Conservation (phyloP, 2,329 filamentous ascomycete genomes). For the Fusarium decemcellulare region DNA sequence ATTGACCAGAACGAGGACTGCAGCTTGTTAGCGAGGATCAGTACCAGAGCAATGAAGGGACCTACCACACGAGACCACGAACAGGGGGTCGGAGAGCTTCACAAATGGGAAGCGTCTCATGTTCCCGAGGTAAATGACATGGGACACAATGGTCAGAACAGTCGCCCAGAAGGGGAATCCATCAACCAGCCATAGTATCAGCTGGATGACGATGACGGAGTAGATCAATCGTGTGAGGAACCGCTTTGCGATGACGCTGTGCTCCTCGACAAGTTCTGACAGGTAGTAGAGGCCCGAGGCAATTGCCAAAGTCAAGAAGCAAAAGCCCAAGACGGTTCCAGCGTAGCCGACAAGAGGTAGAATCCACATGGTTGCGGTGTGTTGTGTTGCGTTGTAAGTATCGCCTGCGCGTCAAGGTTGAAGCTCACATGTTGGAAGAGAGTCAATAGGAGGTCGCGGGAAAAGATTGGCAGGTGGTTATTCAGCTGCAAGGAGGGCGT, state of each 20-base stretch:
- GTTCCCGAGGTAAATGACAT: conserved; percentile 90
- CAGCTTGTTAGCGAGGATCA: conserved; percentile 19
- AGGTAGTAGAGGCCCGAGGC: conserved; percentile 99
- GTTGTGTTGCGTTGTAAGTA: conserved; percentile 22
- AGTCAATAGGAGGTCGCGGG: conserved; percentile 18
- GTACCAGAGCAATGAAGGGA: background rate
- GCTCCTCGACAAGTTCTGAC: conserved; percentile 97
- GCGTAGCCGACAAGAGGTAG: conserved; percentile 91
- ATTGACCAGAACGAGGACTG: conserved; percentile 86
- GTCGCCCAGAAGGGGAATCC: conserved; percentile 85
- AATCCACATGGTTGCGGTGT: conserved; percentile 84
- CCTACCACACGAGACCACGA: conserved; percentile 85
- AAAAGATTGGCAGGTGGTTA: conserved; percentile 29
- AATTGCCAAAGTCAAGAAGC: conserved; percentile 94
- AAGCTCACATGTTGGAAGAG: conserved; percentile 43
- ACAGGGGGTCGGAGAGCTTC: conserved; percentile 88
- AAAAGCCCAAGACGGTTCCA: conserved; percentile 89
- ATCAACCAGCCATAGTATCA: conserved; percentile 84
- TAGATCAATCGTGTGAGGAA: conserved; percentile 91
- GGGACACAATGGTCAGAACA: conserved; percentile 81
- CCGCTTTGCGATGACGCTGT: conserved; percentile 92
- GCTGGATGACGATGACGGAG: conserved; percentile 80
- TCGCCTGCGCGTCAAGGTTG: conserved; percentile 30
- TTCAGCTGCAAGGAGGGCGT: background rate
- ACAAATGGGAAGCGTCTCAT: conserved; percentile 83